Conservation (phyloP, 2,329 filamentous ascomycete genomes). For the Fusarium irregulare region DNA sequence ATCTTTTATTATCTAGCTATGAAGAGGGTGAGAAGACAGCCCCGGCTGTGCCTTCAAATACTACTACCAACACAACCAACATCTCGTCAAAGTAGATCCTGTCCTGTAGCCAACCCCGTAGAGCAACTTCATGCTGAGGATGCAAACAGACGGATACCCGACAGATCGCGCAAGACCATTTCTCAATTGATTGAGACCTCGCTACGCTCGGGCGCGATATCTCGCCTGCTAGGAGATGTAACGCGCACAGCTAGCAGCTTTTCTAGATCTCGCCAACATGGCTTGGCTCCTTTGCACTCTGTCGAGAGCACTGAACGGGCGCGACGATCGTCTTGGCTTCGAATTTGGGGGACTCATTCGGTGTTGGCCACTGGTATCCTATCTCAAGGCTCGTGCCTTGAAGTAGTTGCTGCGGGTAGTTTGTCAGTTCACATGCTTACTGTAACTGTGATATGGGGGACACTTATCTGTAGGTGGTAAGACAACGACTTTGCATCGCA, state of each 20-base stretch:
- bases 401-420: neutral
- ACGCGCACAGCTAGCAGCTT: neutral
- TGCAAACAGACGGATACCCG: neutral
- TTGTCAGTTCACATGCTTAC: neutral
- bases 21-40: neutral
- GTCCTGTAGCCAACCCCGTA: fast-evolving
- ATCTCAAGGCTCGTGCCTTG: neutral
- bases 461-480: neutral
- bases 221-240: neutral
- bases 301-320: neutral
- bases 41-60: neutral
- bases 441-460: neutral
- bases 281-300: neutral
- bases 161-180: neutral
- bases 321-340: neutral
- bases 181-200: neutral
- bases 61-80: neutral
- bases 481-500: neutral
- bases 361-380: neutral
- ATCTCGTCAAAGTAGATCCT: neutral
- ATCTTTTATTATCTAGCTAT: neutral
- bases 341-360: neutral
- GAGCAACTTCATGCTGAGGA: neutral
- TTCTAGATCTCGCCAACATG: neutral
- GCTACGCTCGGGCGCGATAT: neutral